Conservation (phyloP, 257 asterid species). For the Lavandula angustifolia region DNA sequence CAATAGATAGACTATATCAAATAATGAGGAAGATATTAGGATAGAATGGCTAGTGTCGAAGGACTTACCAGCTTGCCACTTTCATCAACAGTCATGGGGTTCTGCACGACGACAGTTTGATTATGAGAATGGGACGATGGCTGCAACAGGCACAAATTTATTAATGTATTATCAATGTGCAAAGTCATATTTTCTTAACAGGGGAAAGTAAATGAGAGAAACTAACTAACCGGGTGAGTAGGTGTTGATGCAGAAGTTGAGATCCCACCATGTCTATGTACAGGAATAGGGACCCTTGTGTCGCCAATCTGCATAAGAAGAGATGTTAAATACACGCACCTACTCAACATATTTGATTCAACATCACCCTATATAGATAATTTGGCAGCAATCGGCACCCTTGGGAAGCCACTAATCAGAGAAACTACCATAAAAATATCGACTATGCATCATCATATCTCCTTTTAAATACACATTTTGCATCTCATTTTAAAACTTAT, state of each 20-base stretch:
- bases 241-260: conserved; percentile 49
- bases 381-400: neutral
- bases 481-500: too few species aligned
- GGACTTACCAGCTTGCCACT: conserved; percentile 82
- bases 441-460: neutral
- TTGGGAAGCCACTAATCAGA: conserved; percentile 9
- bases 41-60: neutral
- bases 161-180: conserved; percentile 7
- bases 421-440: neutral
- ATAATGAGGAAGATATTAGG: too few species aligned
- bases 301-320: conserved; percentile 53
- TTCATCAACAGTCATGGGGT: conserved; percentile 84
- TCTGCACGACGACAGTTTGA: conserved; percentile 93
- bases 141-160: conserved; percentile 40
- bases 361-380: too few species aligned
- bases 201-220: conserved; percentile 27
- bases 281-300: conserved; percentile 57
- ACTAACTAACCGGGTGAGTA: conserved; percentile 56
- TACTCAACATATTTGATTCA: too few species aligned
- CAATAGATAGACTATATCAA: too few species aligned
- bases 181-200: conserved; percentile 6
- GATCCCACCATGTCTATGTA: conserved; percentile 47
- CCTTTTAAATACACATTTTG: neutral
- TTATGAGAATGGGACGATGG: conserved; percentile 49
- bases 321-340: neutral